Evolutionary conservation across 2,329 filamentous ascomycete genomes (phyloP), one percentile per base, ranked within the genome.

Genomic region (Orbilia brochopaga): DNA sequence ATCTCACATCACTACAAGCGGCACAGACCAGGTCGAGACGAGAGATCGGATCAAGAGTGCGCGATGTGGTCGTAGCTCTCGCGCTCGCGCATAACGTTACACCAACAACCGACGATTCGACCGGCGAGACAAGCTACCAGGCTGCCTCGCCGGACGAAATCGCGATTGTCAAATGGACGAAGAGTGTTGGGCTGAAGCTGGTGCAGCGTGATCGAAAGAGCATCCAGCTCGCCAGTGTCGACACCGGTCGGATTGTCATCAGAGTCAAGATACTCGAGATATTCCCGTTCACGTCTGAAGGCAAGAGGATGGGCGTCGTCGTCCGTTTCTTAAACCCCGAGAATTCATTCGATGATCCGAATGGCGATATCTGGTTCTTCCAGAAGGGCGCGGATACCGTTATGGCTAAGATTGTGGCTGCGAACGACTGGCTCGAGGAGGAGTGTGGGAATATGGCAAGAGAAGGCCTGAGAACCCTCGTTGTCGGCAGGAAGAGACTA

Each of bases 371-470:
- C 30, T 97, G 93, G 90, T 99, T 99, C 81, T 97, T 93, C 78
- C 92, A 99, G 77, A 99, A 99, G 80, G 94, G 94, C 73, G 95
- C 94, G 1, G 95, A 99, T 79, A 97, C 94, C 0, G 93, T 99
- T 74, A 99, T 99, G 95, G 86, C 88, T n/a, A 85, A 88, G 1
- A 97, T 99, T 75, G 94, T 99, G 37, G 91, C 90, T 6, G 87
- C 92, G 17, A 99, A 97, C 78, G 94, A 99, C 81, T 99, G 94
- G 95, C 86, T 99, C 0, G 94, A 99, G 75, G 94, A 99, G 79
- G 94, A 99, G 79, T 97, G 94, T 0, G 91, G 91, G n/a, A 99
- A 99, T 79, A 99, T 99, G 95, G 95, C 95, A 4, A 88, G 94
- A 53, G 95, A 99, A 82, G 94, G 94, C 42, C 83, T 99, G 55